Base-by-base conservation (phyloP, 768 basidiomycete genomes). In the Glaciozyma antarctica region DNA sequence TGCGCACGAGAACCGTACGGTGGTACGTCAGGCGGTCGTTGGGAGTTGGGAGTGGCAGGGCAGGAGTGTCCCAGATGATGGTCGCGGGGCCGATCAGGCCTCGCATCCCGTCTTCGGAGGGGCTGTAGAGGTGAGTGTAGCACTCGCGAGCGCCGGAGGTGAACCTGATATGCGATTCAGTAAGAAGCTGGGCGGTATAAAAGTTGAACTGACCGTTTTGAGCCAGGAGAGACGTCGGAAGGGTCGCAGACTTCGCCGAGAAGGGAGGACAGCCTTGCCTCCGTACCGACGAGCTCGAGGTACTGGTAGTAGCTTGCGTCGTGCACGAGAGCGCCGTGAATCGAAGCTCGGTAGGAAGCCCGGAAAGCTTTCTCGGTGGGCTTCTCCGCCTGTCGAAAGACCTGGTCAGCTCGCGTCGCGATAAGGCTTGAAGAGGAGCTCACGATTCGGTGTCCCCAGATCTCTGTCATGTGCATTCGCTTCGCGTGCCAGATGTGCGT, bases 401-500 rank as follows among this genome's bases (percentile, higher is more conserved):
- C 13, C 21, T 32, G 12, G 28, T 45, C 17, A 41, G 30, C 21
- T 17, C 41, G 22, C 24, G 22, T 19, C 15, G 34, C 57, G 30
- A 61, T 28, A 41, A 7, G 34, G 38, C 44, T 32, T 32, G 32
- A 51, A 26, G 24, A 34, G 28, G 48, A 26, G 43, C 81, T 26
- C 34, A 90, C 91, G 61, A 99, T 79, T 71, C 90, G 82, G 75
- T 90, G 90, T 0, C 90, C 90, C 92, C 92, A 98, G 76, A 88
- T 81, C 68, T 85, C 86, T 71, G 86, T 82, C 94, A 98, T 97
- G 67, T 86, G 84, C 85, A 94, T 94, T 9, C 95, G 84, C 77
- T 97, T 98, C 1, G 92, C 88, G 72, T 97, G 94, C 90, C 92
- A 98, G 24, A 98, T 77, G 75, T 99, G 95, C 8, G 92, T 94